Base-by-base conservation (phyloP, 192 early-diverging fungal genomes). In the Umbelopsis ramanniana region DNA sequence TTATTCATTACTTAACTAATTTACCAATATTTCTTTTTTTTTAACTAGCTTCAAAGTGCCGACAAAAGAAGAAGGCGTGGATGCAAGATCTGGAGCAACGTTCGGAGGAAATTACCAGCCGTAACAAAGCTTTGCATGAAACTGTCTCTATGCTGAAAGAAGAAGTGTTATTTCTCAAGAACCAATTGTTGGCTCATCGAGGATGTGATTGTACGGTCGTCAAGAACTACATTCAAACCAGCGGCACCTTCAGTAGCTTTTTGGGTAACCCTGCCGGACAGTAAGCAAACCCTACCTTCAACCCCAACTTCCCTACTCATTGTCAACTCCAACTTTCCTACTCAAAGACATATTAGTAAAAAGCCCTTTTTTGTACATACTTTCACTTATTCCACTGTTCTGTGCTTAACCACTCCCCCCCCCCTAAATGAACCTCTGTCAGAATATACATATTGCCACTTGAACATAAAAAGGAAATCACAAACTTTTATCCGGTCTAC, bases 51-150 rank as follows among this genome's bases (percentile, higher is more conserved):
- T 79, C 66, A 33, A 79, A 79, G 33, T 79, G 78, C 29, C 69
- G 78, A 45, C 78, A 79, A 52, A 79, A 79, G 70, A 79, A 79
- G 52, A 79, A 79, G 67, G 73, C 50, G 3, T 79, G 78, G 78
- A 75, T 75, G 70, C 69, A 75, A 60, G 69, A 79, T 19, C 66
- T 79, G 46, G 78, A 79, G 22, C 47, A 70, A 23, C 73, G 63
- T 11, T 70, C 78, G 10, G 78, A 79, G 6, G 46, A 75, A 24
- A 54, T 68, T 2, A 69, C 37, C 5, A 60, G 68, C 35, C 78
- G 67, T 15, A 74, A 79, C 35, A 72, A 74, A 35, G 70, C 70
- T 29, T 53, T 79, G 47, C 78, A 74, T 24, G 43, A 46, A 17
- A 53, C 48, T 0, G 78, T 79, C 2, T 40, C 70, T 46, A 73